Base-by-base conservation (phyloP, 805 yeast genomes). In the Kodamaea sagamina region DNA sequence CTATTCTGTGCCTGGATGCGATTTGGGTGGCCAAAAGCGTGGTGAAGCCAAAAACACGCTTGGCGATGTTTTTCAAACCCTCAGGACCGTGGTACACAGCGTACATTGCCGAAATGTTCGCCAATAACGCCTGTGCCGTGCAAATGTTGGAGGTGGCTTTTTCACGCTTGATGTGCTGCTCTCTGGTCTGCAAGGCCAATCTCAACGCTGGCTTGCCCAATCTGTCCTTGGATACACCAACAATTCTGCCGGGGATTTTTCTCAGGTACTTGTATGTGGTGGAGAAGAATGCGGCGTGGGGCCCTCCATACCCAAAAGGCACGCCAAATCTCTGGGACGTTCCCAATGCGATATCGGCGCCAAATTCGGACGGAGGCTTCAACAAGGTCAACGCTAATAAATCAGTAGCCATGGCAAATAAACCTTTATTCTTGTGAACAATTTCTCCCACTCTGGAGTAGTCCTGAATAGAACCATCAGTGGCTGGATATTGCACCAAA, bases 231-330 rank as follows among this genome's bases (percentile, higher is more conserved):
- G 96, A 82, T 31, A 87, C 81, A 59, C 99, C 99, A 43, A 93
- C 90, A 43, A 93, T 78, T 70, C 99, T 79, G 34, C 99, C 99
- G 2, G 99, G 99, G 63, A 93, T 89, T 66, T 90, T 93, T 61
- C 99, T 81, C 60, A 88, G 87, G 54, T 85, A 75, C 43, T 81
- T 76, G 47, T 82, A 79, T n/a, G 80, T 75, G 31, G 92, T 95
- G 6, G 98, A 88, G 55, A 93, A 90, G 68, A 88, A 93, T 0
- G 96, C 99, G 36, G 99, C 98, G 64, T 93, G 99, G 3, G 99
- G 99, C 15, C 99, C 99, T 58, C 99, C 99, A 61, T 82, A 93
- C 5, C 98, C 99, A 72, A 92, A 79, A 43, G 99, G 98, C 29
- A 92, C 97, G 58, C 99, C 99, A 55, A 93, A 89, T 64, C 99